Conservation (phyloP, 2,329 filamentous ascomycete species). For the Chrysoporthe deuterocubensis region DNA sequence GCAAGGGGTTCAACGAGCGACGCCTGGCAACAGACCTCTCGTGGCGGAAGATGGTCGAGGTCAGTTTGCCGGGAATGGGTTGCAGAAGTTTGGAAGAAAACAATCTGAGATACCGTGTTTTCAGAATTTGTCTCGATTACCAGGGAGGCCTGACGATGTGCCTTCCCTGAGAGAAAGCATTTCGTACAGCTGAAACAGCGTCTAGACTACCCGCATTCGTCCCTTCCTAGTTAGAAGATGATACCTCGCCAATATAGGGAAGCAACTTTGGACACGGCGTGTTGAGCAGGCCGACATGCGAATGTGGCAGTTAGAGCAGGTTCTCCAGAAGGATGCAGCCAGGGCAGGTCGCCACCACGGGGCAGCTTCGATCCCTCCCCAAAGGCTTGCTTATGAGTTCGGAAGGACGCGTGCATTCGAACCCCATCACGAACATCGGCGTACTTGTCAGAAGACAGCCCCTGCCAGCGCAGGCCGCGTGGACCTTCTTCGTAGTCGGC, state of each 20-base stretch:
- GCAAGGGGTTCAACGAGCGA: not conserved
- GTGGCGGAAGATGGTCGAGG: too few species aligned
- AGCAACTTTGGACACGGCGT: not conserved
- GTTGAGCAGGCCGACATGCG: too few species aligned
- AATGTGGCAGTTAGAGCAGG: too few species aligned
- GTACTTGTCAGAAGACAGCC: not conserved
- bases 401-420: not conserved
- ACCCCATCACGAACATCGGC: not conserved
- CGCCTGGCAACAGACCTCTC: not conserved
- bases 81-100: too few species aligned
- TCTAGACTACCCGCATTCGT: not conserved
- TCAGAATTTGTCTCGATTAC: not conserved
- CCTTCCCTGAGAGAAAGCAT: constrained; percentile 1
- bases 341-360: too few species aligned
- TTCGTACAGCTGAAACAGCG: not conserved
- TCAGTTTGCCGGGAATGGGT: not conserved
- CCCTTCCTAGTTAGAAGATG: constrained; percentile 5
- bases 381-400: too few species aligned
- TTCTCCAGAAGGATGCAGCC: too few species aligned
- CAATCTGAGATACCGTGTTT: not conserved
- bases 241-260: not conserved
- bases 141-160: not conserved
- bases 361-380: too few species aligned
- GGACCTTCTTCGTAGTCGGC: not conserved
- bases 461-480: not conserved